These are phyloP conservation scores for Cadophora sp. DNA, from an alignment of 2,329 filamentous ascomycete species.

Conservation along the genomic window DNA sequence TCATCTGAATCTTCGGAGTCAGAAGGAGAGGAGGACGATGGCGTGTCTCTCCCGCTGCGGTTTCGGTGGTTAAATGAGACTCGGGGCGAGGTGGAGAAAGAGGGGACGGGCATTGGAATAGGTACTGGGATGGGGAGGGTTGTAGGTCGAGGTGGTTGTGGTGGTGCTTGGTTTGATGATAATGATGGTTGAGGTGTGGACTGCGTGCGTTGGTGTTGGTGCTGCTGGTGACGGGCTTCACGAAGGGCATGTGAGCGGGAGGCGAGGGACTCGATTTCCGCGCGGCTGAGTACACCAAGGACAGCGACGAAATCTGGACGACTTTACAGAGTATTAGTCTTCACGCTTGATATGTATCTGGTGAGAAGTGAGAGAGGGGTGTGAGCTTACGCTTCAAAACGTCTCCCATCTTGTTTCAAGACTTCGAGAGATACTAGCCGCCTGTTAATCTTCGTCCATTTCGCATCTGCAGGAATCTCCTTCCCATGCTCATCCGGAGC, in stretches of 20 bases:
- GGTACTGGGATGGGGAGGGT: slow-evolving; percentile 22
- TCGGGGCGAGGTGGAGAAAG: slow-evolving; percentile 2
- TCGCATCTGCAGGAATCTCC: slow-evolving; percentile 61
- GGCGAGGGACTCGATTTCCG: slow-evolving; percentile 60
- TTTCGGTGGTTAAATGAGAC: slow-evolving; percentile 11
- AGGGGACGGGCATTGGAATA: slow-evolving; percentile 20
- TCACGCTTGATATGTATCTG: background rate
- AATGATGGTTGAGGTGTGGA: slow-evolving; percentile 22
- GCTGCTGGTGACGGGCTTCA: slow-evolving; percentile 32
- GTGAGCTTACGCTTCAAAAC: slow-evolving; percentile 58
- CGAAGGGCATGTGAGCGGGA: slow-evolving; percentile 49
- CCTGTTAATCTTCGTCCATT: slow-evolving; percentile 65
- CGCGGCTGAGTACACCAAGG: slow-evolving; percentile 59
- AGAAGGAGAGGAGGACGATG: slow-evolving; percentile 23
- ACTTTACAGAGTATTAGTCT: slow-evolving; percentile 28
- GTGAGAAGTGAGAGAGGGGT: background rate
- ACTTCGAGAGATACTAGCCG: slow-evolving; percentile 64
- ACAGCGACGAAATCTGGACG: slow-evolving; percentile 66
- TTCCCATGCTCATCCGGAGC: slow-evolving; percentile 64
- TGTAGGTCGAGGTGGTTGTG: slow-evolving; percentile 21
- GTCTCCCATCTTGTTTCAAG: slow-evolving; percentile 58
- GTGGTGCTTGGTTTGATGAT: slow-evolving; percentile 22
- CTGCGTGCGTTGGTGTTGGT: slow-evolving; percentile 11
- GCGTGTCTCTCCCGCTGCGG: slow-evolving; percentile 26
- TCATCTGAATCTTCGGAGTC: slow-evolving; percentile 22